Evolutionary conservation across 305 asterid genomes (phyloP), one percentile per base, ranked within the genome.

Genomic region (Solanum hybrid): DNA sequence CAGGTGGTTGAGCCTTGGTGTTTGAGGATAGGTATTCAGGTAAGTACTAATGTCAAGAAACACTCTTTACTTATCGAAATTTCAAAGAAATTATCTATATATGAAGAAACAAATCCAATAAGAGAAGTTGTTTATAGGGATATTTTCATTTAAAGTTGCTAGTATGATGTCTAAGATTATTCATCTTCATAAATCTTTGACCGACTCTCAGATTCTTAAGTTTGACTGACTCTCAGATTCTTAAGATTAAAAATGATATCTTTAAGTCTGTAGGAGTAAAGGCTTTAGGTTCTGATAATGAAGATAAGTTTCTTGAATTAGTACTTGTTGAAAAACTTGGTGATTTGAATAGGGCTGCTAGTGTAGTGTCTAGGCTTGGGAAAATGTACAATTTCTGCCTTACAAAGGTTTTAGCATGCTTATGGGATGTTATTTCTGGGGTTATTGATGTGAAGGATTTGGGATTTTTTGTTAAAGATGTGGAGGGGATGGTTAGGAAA

Each of bases 361-460:
- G 94, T 80, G 96, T 93, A 3, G 98, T 98, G 32, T 95, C 99
- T 81, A 95, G 99, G 88, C 92, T 98, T 87, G 99, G 99, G 73
- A 92, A 98, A 94, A 93, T 98, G 99, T 92, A 93, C 96, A 2
- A 86, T 96, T 40, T 95, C 98, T 35, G 97, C 97, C 2, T 89
- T 97, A 40, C 99, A 95, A 88, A 98, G 99, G 32, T 98, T 98
- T 90, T 96, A 96, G 92, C 99, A 98, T 90, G 99, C 96, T 42
- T 98, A 96, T 92, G 94, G 95, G 99, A 98, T 92, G 92, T 98
- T 10, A 87, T 93, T 88, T 94, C 94, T 60, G 97, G 98, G 81
- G 94, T 85, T 11, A 95, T 97, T 89, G 95, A 96, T 91, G 93
- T 96, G 86, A 94, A 89, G 87, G 96, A 96, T 85, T 89, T 96